Base-by-base conservation (phyloP, 768 basidiomycete species). In the Kwoniella dendrophila region DNA sequence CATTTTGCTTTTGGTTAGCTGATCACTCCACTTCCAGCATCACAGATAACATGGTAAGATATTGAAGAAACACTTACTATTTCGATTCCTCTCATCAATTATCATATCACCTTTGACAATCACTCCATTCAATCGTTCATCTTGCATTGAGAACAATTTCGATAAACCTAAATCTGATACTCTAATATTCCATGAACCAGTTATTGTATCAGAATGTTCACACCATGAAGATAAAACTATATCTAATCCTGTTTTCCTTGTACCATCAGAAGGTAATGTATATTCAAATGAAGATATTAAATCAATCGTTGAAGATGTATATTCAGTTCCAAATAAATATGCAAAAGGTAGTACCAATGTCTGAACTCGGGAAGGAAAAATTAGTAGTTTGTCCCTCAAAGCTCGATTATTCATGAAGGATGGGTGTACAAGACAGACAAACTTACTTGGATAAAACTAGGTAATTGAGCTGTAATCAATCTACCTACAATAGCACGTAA, bases 161-260 rank as follows among this genome's bases (percentile, higher is more conserved):
- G 85, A 85, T 51, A 99, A 81, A 0, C 89, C 94, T 56, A 97
- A 81, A 38, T 86, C 88, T 78, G 91, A 93, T 70, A 95, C 84
- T 32, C 91, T 86, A 3, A 87, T 86, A 10, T 91, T 87, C 94
- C 95, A 98, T 78, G 88, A 92, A 30, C 96, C 94, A 73, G 92
- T 91, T 84, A 98, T 90, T 4, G 88, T 91, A 78, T 92, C 90
- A 12, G 88, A 88, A 70, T 93, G 94, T 76, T 99, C 95, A 72
- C 90, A 90, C 95, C 94, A 97, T 0, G 90, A 87, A 57, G 88
- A 85, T 27, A 98, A 84, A n/a, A 99, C 82, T 48, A 97, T 84
- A 63, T 93, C 87, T n/a, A 97, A 83, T 0, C 85, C 90, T 0
- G 84, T 83, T 29, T 86, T 83, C 16, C 49, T 56, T 3, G 16